These are phyloP conservation scores for Monosporascus ibericus DNA, from an alignment of 2,329 filamentous ascomycete species.

Conservation along the genomic window DNA sequence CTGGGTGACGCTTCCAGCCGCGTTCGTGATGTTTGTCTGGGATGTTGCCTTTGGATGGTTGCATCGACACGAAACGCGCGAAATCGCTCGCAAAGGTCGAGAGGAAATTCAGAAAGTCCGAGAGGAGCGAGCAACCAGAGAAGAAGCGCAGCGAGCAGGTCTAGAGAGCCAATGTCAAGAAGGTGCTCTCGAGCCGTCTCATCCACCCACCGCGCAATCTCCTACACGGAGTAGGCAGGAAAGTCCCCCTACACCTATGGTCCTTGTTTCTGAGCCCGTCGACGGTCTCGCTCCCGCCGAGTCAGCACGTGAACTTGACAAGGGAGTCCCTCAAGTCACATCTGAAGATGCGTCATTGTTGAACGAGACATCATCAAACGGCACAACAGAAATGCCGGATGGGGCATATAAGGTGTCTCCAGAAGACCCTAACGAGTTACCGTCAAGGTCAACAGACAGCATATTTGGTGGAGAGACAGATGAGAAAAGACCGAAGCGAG, in stretches of 20 bases:
- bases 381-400: background rate
- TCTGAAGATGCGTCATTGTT: background rate
- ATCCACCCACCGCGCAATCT: background rate
- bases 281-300: background rate
- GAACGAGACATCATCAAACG: background rate
- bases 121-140: conserved; percentile 30
- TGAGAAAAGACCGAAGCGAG: conserved; percentile 7
- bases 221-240: background rate
- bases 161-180: conserved; percentile 6
- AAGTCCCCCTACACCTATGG: background rate
- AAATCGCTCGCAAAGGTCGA: conserved; percentile 52
- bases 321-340: background rate
- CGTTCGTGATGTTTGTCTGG: conserved; percentile 62
- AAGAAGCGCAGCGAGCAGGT: conserved; percentile 15
- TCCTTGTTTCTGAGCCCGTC: background rate
- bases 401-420: conserved; percentile 1
- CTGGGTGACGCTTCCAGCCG: conserved; percentile 64
- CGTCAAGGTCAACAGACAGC: conserved; percentile 2
- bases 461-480: conserved; percentile 6
- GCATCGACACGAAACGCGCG: conserved; percentile 55
- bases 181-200: background rate
- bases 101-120: conserved; percentile 38
- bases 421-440: conserved; percentile 2
- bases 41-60: conserved; percentile 60
- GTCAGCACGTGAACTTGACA: background rate